A percentile compares a stretch with the other conserved stretches of the same genome.
Evolutionary conservation across 2,329 filamentous ascomycete species (phyloP).

Genomic region (Venturia pyrina): DNA sequence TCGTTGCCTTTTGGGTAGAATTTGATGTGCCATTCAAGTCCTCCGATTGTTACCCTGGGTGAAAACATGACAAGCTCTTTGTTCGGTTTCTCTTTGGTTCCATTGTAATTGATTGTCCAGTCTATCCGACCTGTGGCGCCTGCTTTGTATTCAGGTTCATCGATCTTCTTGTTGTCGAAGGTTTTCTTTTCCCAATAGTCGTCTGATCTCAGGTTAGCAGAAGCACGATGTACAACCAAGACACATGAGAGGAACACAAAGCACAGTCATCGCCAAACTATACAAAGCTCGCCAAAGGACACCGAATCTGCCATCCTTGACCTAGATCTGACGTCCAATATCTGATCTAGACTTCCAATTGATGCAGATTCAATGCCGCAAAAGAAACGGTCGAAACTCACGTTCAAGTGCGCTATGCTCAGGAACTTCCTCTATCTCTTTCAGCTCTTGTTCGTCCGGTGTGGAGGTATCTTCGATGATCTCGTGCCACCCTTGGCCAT

Average conservation of each 20-base stretch:
- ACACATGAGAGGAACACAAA: neutral
- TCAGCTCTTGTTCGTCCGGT: constrained; percentile 48
- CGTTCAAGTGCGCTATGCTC: constrained; percentile 48
- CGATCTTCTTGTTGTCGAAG: constrained; percentile 36
- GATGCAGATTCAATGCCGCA: neutral
- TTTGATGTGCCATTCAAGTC: constrained; percentile 56
- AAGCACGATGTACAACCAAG: constrained; percentile 1
- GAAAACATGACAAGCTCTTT: constrained; percentile 49
- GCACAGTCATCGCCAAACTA: neutral
- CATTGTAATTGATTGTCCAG: constrained; percentile 51
- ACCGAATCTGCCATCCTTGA: neutral
- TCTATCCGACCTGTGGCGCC: constrained; percentile 46
- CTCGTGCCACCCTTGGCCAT: constrained; percentile 37
- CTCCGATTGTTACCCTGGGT: constrained; percentile 44
- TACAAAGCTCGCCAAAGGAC: neutral
- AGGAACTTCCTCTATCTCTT: constrained; percentile 40
- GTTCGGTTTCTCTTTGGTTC: constrained; percentile 51
- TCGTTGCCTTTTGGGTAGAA: constrained; percentile 54
- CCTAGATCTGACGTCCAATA: neutral
- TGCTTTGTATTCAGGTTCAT: constrained; percentile 48
- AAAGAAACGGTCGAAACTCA: constrained; percentile 19
- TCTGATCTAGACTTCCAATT: neutral
- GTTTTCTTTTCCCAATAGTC: constrained; percentile 49
- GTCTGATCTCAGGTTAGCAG: constrained; percentile 24
- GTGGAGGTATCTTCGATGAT: constrained; percentile 46